phyloP scores from a whole-genome alignment of 805 yeast species.

The Myxozyma kluyveri region DNA sequence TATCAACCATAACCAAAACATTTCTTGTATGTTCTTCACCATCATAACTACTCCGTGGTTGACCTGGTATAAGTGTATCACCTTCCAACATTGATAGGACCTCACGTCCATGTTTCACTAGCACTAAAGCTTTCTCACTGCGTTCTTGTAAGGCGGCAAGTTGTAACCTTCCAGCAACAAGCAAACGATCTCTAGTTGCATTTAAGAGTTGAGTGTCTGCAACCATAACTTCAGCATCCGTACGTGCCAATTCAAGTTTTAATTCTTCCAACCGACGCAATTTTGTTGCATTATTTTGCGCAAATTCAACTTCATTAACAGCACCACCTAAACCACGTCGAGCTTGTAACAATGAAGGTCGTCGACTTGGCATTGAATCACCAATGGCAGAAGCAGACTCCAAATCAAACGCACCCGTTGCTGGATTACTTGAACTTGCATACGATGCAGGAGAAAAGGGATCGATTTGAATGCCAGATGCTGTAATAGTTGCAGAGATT shows the following conservation, averaged over 20 bases:
- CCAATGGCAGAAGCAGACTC: neutral
- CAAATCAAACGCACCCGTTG: neutral
- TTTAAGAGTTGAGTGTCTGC: slow-evolving; percentile 90
- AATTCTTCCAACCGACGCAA: slow-evolving; percentile 67
- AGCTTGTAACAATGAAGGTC: neutral
- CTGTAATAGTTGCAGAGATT: slow-evolving; percentile 2
- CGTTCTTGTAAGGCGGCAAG: slow-evolving; percentile 83
- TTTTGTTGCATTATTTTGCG: neutral
- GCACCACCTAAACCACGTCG: neutral
- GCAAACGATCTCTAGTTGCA: slow-evolving; percentile 81
- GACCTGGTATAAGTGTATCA: slow-evolving; percentile 18
- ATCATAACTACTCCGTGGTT: slow-evolving; percentile 7
- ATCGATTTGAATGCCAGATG: neutral
- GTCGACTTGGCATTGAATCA: neutral
- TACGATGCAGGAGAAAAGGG: neutral
- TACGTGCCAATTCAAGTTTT: slow-evolving; percentile 87
- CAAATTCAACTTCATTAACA: slow-evolving; percentile 38
- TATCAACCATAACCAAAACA: slow-evolving; percentile 13
- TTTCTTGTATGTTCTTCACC: slow-evolving; percentile 16
- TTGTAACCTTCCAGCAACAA: slow-evolving; percentile 79
- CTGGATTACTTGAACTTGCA: neutral
- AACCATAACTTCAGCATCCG: slow-evolving; percentile 86
- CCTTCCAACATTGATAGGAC: slow-evolving; percentile 70
- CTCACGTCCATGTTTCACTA: slow-evolving; percentile 89
- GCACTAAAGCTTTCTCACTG: slow-evolving; percentile 79